Base-by-base conservation (phyloP, 2,329 filamentous ascomycete species). In the Pseudogymnoascus sp. region DNA sequence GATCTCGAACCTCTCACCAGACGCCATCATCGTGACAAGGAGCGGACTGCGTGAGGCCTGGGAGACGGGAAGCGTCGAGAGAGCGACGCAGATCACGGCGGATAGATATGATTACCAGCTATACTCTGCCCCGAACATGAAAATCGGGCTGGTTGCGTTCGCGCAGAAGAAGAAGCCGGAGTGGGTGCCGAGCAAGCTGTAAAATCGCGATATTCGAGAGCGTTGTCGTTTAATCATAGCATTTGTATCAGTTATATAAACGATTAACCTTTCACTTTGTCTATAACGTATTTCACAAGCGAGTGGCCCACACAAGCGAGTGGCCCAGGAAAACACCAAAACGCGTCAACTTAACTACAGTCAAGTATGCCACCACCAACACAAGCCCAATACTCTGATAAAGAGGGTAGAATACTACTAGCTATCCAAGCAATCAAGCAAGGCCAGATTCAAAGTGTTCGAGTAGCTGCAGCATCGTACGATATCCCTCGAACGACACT, bases 111-210 rank as follows among this genome's bases (percentile, higher is more conserved):
- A 83, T 67, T 77, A 77, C 62, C 77, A 77, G 63, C 77, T 93
- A 62, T 78, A 85, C 65, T 80, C 78, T 2, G 88, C 85, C 0
- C 86, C 88, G 68, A 93, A 93, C 75, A 85, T 91, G 73, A 82
- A 80, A 64, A 89, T 93, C 76, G 90, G 90, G 0, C 76, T 93
- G 23, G 77, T 75, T 74, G 90, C 89, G 65, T 93, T 93, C 78
- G 85, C 87, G n/a, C 86, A 89, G 79, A 91, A 87, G 80, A 79
- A 87, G 70, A 81, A 82, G 75, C 84, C 89, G 2, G 76, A 78
- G 29, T 93, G 89, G 88, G 82, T 78, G 70, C 78, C 85, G 65
- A 86, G 83, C 71, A 87, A 86, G 73, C 69, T 87, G 67, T 87
- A 74, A 73, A 73, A 13, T 11, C n/a, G 26, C 29, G 46, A 59